phyloP scores from a whole-genome alignment of 371 early-diverging fungal genomes.

The Circinella umbellata region DNA sequence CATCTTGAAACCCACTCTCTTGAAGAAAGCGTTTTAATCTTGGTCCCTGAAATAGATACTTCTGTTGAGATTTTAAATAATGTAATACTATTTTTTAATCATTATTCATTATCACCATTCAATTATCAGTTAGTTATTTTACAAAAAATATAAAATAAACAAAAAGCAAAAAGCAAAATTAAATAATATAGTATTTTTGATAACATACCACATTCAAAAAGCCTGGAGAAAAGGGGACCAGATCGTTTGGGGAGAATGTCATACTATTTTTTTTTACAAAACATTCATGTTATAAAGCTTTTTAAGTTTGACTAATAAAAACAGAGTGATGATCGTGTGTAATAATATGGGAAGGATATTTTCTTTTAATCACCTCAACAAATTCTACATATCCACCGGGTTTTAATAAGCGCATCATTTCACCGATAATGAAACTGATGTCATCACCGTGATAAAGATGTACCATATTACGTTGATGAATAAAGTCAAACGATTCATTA shows the following conservation, averaged over 20 bases:
- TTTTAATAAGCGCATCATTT: conserved; percentile 35
- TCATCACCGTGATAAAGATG: conserved; percentile 28
- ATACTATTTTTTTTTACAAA: conserved; percentile 4
- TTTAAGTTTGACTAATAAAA: too few species aligned
- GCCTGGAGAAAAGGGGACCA: conserved; percentile 22
- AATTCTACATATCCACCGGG: conserved; percentile 45
- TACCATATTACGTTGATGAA: conserved; percentile 42
- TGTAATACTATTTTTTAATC: conserved; percentile 3
- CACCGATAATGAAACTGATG: conserved; percentile 24
- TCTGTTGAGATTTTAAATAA: conserved; percentile 8
- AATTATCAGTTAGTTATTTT: too few species aligned
- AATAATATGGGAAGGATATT: too few species aligned
- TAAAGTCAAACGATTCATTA: conserved; percentile 35
- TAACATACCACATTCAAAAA: conserved; percentile 9
- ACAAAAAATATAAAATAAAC: too few species aligned
- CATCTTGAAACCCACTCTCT: conserved; percentile 31
- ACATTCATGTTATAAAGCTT: too few species aligned
- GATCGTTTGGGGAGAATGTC: conserved; percentile 24
- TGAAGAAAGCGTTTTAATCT: conserved; percentile 19
- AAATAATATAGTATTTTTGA: too few species aligned
- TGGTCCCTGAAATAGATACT: conserved; percentile 25
- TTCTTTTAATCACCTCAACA: conserved; percentile 26
- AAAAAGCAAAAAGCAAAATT: background rate
- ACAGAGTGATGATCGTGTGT: too few species aligned
- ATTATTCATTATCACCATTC: background rate